These are phyloP conservation scores for Phaseolus lunatus DNA, from an alignment of 306 rosid species.

Conservation along the genomic window DNA sequence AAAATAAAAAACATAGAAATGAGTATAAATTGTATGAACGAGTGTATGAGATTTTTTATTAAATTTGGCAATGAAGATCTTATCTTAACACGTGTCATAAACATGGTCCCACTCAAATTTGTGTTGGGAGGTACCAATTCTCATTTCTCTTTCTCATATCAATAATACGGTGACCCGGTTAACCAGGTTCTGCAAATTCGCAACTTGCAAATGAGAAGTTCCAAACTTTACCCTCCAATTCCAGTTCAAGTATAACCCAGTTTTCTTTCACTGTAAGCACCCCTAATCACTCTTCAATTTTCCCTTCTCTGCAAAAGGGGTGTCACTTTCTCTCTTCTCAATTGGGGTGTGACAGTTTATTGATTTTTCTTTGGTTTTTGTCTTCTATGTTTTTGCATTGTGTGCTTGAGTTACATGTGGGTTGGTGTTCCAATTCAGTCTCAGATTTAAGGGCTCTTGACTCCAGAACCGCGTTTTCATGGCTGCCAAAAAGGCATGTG, in stretches of 20 bases:
- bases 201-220: slow-evolving; percentile 9
- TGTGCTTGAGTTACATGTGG: slow-evolving; percentile 46
- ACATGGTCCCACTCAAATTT: neutral
- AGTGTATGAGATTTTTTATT: too few relatives aligned
- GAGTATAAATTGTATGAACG: too few relatives aligned
- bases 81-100: slow-evolving; percentile 18
- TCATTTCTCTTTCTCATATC: neutral
- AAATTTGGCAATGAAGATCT: neutral
- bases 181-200: neutral
- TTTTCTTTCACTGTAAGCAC: slow-evolving; percentile 1
- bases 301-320: neutral
- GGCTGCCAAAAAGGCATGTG: slow-evolving; percentile 75
- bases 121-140: neutral
- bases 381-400: slow-evolving; percentile 48
- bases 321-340: slow-evolving; percentile 12
- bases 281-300: neutral
- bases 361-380: neutral
- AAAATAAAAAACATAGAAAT: too few relatives aligned
- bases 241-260: neutral
- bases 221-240: neutral
- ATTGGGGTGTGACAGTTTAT: neutral
- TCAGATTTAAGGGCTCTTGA: neutral
- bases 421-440: slow-evolving; percentile 17
- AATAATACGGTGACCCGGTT: neutral
- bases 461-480: slow-evolving; percentile 35